Evolutionary conservation across 1,284 basidiomycete genomes (phyloP).

Genomic region (Rhizopogon hawkerae): DNA sequence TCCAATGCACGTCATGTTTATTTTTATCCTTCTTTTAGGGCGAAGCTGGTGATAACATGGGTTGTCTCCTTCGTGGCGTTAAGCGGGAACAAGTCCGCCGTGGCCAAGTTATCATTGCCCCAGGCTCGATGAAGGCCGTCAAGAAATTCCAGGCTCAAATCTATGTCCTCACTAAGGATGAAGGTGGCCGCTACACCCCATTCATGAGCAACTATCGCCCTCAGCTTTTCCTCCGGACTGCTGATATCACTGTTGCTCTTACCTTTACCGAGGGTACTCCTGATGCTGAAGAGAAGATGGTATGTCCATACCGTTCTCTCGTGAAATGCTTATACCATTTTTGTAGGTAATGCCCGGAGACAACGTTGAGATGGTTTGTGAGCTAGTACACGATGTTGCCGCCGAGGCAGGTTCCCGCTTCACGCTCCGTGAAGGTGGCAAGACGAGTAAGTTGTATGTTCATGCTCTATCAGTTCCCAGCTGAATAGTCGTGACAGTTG

Average conservation of each 20-base stretch:
- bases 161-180: conserved; percentile 95
- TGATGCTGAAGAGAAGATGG: conserved; percentile 79
- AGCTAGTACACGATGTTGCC: conserved; percentile 83
- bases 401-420: conserved; percentile 90
- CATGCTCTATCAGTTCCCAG: neutral
- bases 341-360: conserved; percentile 94
- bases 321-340: conserved; percentile 6
- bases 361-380: conserved; percentile 90
- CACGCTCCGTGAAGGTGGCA: conserved; percentile 95
- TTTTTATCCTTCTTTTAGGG: conserved; percentile 40
- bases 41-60: conserved; percentile 99
- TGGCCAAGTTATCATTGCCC: conserved; percentile 86
- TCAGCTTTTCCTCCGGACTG: conserved; percentile 94
- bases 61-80: conserved; percentile 91
- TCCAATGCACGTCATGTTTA: neutral
- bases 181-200: conserved; percentile 94
- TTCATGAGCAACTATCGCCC: conserved; percentile 97
- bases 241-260: conserved; percentile 84
- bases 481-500: conserved; percentile 44
- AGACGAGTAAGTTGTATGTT: conserved; percentile 59
- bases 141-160: conserved; percentile 93
- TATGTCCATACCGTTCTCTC: conserved; percentile 18
- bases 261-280: conserved; percentile 80
- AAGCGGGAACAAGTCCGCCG: conserved; percentile 95
- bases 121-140: conserved; percentile 89